These are phyloP conservation scores for Ophiosphaerella narmari DNA, from an alignment of 2,329 filamentous ascomycete genomes.

Conservation along the genomic window DNA sequence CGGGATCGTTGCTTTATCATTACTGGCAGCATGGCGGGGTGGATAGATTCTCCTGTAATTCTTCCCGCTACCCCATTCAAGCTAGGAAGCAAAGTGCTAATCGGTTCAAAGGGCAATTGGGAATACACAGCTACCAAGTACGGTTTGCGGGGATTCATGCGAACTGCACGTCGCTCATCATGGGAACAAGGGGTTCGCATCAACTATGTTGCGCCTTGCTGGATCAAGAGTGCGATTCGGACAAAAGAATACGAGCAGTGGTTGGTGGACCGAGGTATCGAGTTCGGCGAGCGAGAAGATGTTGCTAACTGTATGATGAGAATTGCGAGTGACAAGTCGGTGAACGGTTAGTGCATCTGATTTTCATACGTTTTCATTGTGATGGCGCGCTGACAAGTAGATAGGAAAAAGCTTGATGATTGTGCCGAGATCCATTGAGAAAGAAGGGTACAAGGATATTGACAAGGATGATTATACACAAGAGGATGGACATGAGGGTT, in stretches of 20 bases:
- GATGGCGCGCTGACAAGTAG: background rate
- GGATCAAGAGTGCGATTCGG: constrained; percentile 26
- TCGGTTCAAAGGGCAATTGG: constrained; percentile 29
- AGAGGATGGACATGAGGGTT: constrained; percentile 40
- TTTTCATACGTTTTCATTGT: background rate
- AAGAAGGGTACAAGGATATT: constrained; percentile 49
- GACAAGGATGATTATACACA: constrained; percentile 45
- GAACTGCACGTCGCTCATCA: constrained; percentile 14
- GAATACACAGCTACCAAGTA: constrained; percentile 47
- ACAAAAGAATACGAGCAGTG: constrained; percentile 51
- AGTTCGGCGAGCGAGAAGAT: constrained; percentile 44
- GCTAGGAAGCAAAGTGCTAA: background rate
- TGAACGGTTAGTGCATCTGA: constrained; percentile 18
- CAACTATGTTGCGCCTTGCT: constrained; percentile 23
- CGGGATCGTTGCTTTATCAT: constrained; percentile 24
- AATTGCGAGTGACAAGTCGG: constrained; percentile 29
- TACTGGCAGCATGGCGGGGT: constrained; percentile 21
- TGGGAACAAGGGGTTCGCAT: constrained; percentile 23
- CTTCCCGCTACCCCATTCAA: background rate
- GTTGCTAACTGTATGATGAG: constrained; percentile 42
- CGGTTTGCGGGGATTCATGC: constrained; percentile 22
- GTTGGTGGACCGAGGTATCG: constrained; percentile 46
- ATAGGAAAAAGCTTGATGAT: constrained; percentile 50
- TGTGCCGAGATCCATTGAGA: constrained; percentile 43
- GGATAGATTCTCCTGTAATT: constrained; percentile 21